Percentiles rank a stretch among this genome's conserved stretches.
phyloP scores from a whole-genome alignment of 495 filamentous ascomycete genomes.

The Lophiotrema nucula region DNA sequence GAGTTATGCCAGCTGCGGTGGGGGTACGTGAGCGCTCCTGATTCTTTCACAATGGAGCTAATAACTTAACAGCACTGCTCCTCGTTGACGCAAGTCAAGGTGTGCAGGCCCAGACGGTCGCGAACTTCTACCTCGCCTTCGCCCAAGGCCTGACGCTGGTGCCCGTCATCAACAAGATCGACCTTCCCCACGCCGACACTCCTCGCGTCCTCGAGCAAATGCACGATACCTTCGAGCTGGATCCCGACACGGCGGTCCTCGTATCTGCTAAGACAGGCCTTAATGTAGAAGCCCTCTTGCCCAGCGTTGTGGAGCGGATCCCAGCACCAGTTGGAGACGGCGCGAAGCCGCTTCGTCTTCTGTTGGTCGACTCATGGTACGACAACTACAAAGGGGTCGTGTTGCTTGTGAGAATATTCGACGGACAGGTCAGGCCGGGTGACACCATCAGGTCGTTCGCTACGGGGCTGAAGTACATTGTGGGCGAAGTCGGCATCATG shows the following conservation, averaged over 20 bases:
- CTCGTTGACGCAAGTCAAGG: slow-evolving; percentile 93
- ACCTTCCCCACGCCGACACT: slow-evolving; percentile 83
- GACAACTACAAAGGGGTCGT: slow-evolving; percentile 93
- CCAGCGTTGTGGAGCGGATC: slow-evolving; percentile 79
- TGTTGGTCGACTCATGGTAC: slow-evolving; percentile 98
- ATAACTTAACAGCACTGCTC: slow-evolving; percentile 59
- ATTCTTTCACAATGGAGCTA: neutral
- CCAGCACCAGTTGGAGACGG: slow-evolving; percentile 75
- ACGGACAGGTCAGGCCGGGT: slow-evolving; percentile 77
- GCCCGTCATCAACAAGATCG: slow-evolving; percentile 94
- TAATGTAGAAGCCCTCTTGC: slow-evolving; percentile 77
- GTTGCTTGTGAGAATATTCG: slow-evolving; percentile 85
- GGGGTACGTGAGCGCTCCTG: slow-evolving; percentile 37
- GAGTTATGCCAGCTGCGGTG: slow-evolving; percentile 92
- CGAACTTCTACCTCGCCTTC: slow-evolving; percentile 97
- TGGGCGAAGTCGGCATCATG: slow-evolving; percentile 97
- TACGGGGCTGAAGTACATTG: slow-evolving; percentile 80
- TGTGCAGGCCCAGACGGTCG: slow-evolving; percentile 90
- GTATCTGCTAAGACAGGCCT: slow-evolving; percentile 93
- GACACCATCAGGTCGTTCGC: slow-evolving; percentile 82
- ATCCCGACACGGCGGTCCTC: slow-evolving; percentile 72
- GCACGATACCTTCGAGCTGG: slow-evolving; percentile 79
- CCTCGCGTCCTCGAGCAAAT: slow-evolving; percentile 83
- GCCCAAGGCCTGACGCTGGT: slow-evolving; percentile 82
- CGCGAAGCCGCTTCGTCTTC: slow-evolving; percentile 69